Base-by-base conservation (phyloP, 1,284 basidiomycete species). In the Papiliotrema nemorosa region DNA sequence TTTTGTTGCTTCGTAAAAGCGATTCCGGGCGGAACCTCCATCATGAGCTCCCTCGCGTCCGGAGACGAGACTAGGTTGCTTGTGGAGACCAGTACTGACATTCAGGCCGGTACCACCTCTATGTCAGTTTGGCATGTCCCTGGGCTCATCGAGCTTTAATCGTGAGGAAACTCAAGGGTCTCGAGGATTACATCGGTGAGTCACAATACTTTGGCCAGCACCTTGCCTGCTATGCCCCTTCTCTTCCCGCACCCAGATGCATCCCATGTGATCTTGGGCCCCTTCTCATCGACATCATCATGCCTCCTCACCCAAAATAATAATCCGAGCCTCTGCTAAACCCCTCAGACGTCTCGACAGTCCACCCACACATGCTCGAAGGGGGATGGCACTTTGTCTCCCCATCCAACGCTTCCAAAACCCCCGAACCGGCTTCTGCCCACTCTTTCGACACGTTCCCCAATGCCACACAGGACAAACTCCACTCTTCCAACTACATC, bases 131-230 rank as follows among this genome's bases (percentile, higher is more conserved):
- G 83, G 89, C 90, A 53, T 78, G 80, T 60, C 80, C 93, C 4
- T 97, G 94, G 93, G 94, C 94, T 0, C 91, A 91, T 45, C 82
- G 94, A 57, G 81, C 91, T 1, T 77, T 97, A 50, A 97, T 98
- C 62, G 80, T 87, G 3, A 82, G 93, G 60, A 83, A 89, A 72
- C 80, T 98, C 61, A 97, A 97, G 75, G 91, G 92, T 0, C 80
- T 98, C 33, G 88, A 97, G 60, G 80, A 86, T 35, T 78, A 90
- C 55, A 82, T 96, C 55, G 79, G 89, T 87, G 62, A 76, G 82
- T 38, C 43, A 41, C 26, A 25, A 63, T 10, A 29, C 53, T 39
- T 44, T 38, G 31, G 44, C 31, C 18, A 14, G 2, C 16, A 29
- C 26, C 37, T n/a, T 31, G 24, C 27, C 18, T n/a, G n/a, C n/a